These are phyloP conservation scores for Botrytis byssoidea DNA, from an alignment of 2,329 filamentous ascomycete species.

Conservation along the genomic window DNA sequence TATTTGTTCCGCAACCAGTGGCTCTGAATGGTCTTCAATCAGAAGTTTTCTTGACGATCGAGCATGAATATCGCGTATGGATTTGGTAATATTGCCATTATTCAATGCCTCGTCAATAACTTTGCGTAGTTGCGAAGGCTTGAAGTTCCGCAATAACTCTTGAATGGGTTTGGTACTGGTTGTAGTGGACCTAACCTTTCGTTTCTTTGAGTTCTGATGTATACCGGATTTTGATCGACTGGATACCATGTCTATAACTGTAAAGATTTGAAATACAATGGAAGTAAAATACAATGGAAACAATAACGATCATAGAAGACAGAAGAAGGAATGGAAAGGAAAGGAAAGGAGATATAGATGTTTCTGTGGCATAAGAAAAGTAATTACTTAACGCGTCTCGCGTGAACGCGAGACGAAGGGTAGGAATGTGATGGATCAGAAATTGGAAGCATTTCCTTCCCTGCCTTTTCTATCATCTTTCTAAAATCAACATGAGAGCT, in stretches of 20 bases:
- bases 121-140: neutral
- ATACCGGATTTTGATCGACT: neutral
- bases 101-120: slow-evolving; percentile 3
- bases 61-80: slow-evolving; percentile 11
- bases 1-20: too few species aligned
- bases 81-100: slow-evolving; percentile 1
- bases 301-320: neutral
- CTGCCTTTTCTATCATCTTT: neutral
- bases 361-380: neutral
- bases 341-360: neutral
- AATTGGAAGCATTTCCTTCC: neutral
- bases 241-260: neutral
- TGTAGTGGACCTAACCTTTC: neutral
- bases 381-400: neutral
- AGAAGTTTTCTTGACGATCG: neutral
- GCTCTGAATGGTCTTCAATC: neutral
- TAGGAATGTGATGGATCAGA: slow-evolving; percentile 13
- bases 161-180: neutral
- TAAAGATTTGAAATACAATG: neutral
- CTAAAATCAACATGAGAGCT: neutral
- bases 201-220: neutral
- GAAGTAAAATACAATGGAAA: neutral
- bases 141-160: neutral
- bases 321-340: neutral
- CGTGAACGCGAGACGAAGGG: neutral